Evolutionary conservation across 345 rosid species (phyloP), one percentile per base, ranked within the genome.

Genomic region (Melaleuca alternifolia): DNA sequence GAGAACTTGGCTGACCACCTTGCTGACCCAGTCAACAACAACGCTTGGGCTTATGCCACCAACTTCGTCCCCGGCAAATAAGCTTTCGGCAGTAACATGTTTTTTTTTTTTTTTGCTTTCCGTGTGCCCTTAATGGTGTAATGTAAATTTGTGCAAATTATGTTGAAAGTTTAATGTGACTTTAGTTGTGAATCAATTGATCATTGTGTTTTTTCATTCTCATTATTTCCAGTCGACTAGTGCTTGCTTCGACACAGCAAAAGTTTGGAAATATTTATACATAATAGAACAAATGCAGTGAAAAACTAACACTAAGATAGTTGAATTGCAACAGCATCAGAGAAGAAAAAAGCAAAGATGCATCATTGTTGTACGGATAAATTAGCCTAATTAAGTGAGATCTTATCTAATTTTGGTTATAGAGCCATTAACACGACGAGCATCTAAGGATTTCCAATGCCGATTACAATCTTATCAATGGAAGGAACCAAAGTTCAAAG

Each of bases 41-140:
- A 95, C 48, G 98, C 98, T 54, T 95, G 98, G 98, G 93, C 98
- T 15, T 95, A 89, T 11, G 97, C 97, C 89, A 96, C 96, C 84
- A 96, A 95, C 98, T 96, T 93, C 83, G 96, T 92, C 81, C 98
- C 97, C 85, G 98, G 99, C 89, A 96, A 96, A 89, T 93, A 93
- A 95, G 59, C 65, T 41, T 21, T 26, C 7, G 7, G 24, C 16
- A 86, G 56, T 9, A 5, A 13, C 30, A 37, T 54, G 15, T 46
- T 82, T 2, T 41, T 41, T 41, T 2, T 41, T 41, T 41, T 41
- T 41, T 56, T 71, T 16, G 57, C 82, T 88, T 88, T 88, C 57
- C 85, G 91, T 86, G 84, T 86, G 88, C 86, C 82, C 87, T 71
- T 10, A 83, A 30, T 54, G 82, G 85, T 84, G 87, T 33, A 50